Percentiles rank a stretch among this genome's conserved stretches.
These are phyloP conservation scores for Zangia roseola DNA, from an alignment of 768 basidiomycete genomes.

Conservation along the genomic window DNA sequence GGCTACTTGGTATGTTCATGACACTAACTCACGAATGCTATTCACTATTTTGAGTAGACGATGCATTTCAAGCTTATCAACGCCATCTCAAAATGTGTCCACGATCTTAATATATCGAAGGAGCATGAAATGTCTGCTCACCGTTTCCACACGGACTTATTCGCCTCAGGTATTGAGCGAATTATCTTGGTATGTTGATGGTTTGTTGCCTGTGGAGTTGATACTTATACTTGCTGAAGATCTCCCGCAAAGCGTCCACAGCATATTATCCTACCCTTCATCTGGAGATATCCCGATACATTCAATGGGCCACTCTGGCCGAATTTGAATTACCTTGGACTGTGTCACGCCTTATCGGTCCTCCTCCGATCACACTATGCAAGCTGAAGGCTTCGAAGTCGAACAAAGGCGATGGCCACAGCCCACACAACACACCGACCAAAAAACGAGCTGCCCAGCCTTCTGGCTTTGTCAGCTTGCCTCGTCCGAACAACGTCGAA, in stretches of 20 bases:
- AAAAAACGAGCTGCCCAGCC: conserved; percentile 21
- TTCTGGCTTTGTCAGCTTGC: conserved; percentile 29
- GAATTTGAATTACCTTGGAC: conserved; percentile 82
- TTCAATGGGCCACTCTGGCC: conserved; percentile 60
- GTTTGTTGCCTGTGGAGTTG: neutral
- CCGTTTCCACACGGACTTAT: conserved; percentile 82
- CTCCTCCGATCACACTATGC: conserved; percentile 65
- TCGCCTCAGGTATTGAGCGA: conserved; percentile 88
- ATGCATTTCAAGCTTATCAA: conserved; percentile 88
- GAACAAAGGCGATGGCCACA: conserved; percentile 12
- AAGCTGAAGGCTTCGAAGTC: conserved; percentile 34
- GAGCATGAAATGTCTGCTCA: conserved; percentile 77
- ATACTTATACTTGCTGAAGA: conserved; percentile 44
- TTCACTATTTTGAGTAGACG: conserved; percentile 51
- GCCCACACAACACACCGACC: conserved; percentile 23
- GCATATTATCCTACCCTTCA: conserved; percentile 94
- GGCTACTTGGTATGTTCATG: conserved; percentile 76
- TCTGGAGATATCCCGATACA: conserved; percentile 88
- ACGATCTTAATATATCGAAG: conserved; percentile 61
- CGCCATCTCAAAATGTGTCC: conserved; percentile 63
- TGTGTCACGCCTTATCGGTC: conserved; percentile 73
- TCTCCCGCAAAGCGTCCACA: conserved; percentile 91
- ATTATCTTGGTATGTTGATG: conserved; percentile 75
- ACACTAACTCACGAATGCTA: neutral
- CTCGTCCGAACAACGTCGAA: conserved; percentile 44